These are phyloP conservation scores for Penstemon davidsonii DNA, from an alignment of 257 asterid species.

Conservation along the genomic window DNA sequence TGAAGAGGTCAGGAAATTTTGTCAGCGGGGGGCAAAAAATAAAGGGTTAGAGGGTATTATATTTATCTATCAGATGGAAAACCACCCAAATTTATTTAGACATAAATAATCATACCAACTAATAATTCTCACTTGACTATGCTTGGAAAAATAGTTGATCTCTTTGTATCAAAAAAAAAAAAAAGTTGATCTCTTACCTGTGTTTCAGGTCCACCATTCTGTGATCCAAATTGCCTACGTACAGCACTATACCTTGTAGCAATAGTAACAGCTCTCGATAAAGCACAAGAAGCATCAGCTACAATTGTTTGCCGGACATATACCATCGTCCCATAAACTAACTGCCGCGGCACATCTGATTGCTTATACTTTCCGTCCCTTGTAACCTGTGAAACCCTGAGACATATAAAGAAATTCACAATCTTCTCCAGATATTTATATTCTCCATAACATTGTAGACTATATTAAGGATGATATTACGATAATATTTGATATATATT, in stretches of 20 bases:
- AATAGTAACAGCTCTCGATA: conserved; percentile 91
- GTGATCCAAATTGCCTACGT: conserved; percentile 94
- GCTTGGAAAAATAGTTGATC: conserved; percentile 11
- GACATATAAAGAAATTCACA: conserved; percentile 15
- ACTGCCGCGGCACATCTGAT: conserved; percentile 86
- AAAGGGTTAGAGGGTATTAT: no score
- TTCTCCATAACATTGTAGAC: not conserved
- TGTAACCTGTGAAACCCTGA: conserved; percentile 91
- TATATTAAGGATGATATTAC: not conserved
- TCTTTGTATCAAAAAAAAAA: not conserved
- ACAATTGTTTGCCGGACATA: conserved; percentile 85
- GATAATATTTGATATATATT: not conserved
- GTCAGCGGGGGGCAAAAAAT: no score
- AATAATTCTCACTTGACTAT: conserved; percentile 10
- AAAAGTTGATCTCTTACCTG: conserved; percentile 58
- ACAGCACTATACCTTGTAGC: conserved; percentile 97
- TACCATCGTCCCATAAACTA: conserved; percentile 96
- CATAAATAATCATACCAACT: conserved; percentile 7
- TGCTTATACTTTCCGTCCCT: conserved; percentile 79
- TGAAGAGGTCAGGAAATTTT: no score
- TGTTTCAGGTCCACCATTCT: conserved; percentile 88
- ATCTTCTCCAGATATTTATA: conserved; percentile 2
- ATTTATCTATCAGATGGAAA: not conserved
- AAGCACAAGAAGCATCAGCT: conserved; percentile 84
- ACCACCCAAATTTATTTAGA: not conserved